Percentiles rank a stretch among this genome's conserved stretches.
phyloP scores from a whole-genome alignment of 148 eudicot species.

The Rhododendron williamsianum region DNA sequence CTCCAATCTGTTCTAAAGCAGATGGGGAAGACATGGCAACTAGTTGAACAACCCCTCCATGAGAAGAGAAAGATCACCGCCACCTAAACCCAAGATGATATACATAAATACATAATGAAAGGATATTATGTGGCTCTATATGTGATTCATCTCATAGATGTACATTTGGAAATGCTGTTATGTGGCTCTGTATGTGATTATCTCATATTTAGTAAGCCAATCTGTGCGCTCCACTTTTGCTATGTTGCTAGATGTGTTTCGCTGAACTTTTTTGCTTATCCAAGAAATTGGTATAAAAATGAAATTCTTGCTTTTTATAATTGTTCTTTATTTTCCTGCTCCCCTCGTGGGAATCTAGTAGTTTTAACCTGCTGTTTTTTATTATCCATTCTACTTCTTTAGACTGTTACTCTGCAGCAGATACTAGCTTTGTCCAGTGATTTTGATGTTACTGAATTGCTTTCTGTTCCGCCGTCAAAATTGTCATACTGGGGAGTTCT shows the following conservation, averaged over 20 bases:
- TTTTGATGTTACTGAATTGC: background rate
- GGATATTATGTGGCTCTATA: background rate
- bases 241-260: background rate
- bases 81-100: background rate
- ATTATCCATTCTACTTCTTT: background rate
- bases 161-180: background rate
- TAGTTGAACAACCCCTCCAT: background rate
- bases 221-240: background rate
- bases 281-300: background rate
- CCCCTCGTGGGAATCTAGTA: background rate
- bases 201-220: background rate
- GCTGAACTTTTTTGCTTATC: background rate
- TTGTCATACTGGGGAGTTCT: background rate
- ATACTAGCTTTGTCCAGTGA: background rate
- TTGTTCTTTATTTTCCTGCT: background rate
- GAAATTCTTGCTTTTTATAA: background rate
- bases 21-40: background rate
- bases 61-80: background rate
- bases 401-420: background rate
- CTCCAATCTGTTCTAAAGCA: background rate
- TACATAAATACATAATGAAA: background rate
- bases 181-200: background rate
- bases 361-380: background rate
- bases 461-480: background rate
- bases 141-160: background rate